Conservation (phyloP, 805 yeast genomes). For the Cyberlindnera meyerae region DNA sequence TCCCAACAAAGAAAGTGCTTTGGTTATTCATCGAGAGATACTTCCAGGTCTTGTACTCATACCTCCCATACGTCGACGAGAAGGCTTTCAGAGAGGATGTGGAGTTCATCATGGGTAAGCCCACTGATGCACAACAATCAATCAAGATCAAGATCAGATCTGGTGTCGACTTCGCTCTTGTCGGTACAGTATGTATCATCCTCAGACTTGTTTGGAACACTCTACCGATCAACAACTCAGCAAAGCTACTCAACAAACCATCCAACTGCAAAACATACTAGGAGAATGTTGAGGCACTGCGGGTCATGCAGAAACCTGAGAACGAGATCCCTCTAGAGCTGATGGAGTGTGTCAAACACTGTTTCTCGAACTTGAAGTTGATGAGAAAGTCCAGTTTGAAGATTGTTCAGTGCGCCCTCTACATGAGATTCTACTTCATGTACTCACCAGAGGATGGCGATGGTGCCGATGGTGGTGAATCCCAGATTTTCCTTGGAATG, state of each 20-base stretch:
- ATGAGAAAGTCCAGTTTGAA: conserved; percentile 42
- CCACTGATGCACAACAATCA: conserved; percentile 27
- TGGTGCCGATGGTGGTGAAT: conserved; percentile 53
- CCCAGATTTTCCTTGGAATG: conserved; percentile 50
- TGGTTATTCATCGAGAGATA: conserved; percentile 56
- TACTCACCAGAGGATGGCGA: conserved; percentile 58
- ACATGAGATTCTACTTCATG: conserved; percentile 49
- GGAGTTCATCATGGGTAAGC: conserved; percentile 39
- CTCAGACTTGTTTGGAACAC: conserved; percentile 54
- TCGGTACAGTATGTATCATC: conserved; percentile 49
- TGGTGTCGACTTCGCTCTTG: conserved; percentile 38
- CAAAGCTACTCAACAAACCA: conserved; percentile 14
- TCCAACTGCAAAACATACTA: conserved; percentile 16
- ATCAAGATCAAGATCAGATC: conserved; percentile 30
- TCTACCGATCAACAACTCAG: conserved; percentile 36
- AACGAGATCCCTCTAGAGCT: conserved; percentile 37
- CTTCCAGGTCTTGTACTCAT: conserved; percentile 56
- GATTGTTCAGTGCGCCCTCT: conserved; percentile 56
- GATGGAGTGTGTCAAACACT: conserved; percentile 41
- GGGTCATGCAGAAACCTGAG: conserved; percentile 34
- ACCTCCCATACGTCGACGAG: conserved; percentile 65
- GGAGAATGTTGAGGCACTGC: conserved; percentile 14
- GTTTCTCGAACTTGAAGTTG: conserved; percentile 37
- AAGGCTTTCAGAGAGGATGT: conserved; percentile 40
- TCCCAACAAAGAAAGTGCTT: conserved; percentile 52